Evolutionary conservation across 169 alveolate species (phyloP), one percentile per base, ranked within the genome.

Genomic region (Eimeria necatrix): DNA sequence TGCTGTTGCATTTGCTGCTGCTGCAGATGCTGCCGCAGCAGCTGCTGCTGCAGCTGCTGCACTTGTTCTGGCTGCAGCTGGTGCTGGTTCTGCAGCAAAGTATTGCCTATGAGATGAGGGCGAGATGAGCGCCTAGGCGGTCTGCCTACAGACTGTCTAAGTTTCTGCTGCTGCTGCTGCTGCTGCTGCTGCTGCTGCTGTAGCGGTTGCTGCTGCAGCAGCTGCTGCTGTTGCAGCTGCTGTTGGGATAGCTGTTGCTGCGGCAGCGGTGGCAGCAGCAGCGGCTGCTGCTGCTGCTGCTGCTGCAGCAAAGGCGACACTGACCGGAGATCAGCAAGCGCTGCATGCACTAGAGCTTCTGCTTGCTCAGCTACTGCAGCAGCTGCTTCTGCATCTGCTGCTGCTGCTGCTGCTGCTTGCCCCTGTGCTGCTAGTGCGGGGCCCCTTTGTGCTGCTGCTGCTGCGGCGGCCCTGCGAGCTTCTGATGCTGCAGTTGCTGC

Each of bases 91-190:
- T 71, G 83, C 49, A 71, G 49, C 51, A 71, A 16, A 5, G 83
- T 71, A 6, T 32, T 22, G 6, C 24, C 87, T 4, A 76, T 32
- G 10, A 76, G 87, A 16, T 76, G 4, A 1, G 87, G 87, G 20
- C 87, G 59, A 5, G 87, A 76, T 20, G 87, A 76, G 3, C 87
- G 64, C 4, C 87, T 20, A 16, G 87, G 87, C 61, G 87, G 87
- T 9, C 87, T 32, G 46, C 87, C 87, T 32, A 76, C 46, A 46
- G 87, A 76, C 24, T 32, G 87, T 18, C 18, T 76, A 6, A 32
- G 61, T 14, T 10, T 6, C 87, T 76, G 87, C 87, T 76, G 87
- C 87, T 32, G 87, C 87, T 76, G 87, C 87, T 76, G 87, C 87
- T 76, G 87, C 87, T 76, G 87, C 87, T 32, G 87, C 61, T 46